A percentile compares a stretch with the other conserved stretches of the same genome.
Evolutionary conservation across 108 stramenopile genomes (phyloP).

Genomic region (Cyclotella cryptica): DNA sequence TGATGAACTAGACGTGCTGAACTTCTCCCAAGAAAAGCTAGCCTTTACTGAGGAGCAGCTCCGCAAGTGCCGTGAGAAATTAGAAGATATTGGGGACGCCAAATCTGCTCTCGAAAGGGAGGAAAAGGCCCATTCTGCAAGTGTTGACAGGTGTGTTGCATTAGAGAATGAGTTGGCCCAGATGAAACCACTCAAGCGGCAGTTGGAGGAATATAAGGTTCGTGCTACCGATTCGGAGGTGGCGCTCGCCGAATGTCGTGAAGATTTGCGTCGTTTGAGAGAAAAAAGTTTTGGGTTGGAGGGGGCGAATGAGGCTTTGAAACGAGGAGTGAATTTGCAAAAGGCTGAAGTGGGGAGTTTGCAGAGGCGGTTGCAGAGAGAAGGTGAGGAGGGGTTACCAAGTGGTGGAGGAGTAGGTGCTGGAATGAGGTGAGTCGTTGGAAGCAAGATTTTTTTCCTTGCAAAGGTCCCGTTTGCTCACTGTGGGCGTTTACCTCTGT

Average conservation of each 20-base stretch:
- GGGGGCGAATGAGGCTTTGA: constrained; percentile 55
- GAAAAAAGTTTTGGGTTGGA: constrained; percentile 53
- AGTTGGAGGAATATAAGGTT: constrained; percentile 81
- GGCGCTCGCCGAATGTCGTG: constrained; percentile 70
- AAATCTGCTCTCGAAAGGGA: constrained; percentile 76
- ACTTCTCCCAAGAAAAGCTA: constrained; percentile 64
- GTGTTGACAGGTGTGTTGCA: constrained; percentile 77
- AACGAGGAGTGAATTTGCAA: constrained; percentile 53
- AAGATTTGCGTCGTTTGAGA: constrained; percentile 51
- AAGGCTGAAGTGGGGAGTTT: constrained; percentile 68
- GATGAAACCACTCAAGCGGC: constrained; percentile 71
- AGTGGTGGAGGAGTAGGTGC: constrained; percentile 63
- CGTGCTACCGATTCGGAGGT: constrained; percentile 81
- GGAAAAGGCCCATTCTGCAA: constrained; percentile 77
- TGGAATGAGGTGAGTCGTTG: constrained; percentile 61
- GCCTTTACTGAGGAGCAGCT: constrained; percentile 67
- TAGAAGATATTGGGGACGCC: constrained; percentile 70
- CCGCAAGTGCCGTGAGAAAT: constrained; percentile 67
- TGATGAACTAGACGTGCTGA: constrained; percentile 82
- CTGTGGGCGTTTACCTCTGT: not conserved
- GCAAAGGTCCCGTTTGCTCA: not conserved
- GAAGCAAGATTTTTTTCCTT: not conserved
- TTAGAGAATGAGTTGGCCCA: constrained; percentile 73
- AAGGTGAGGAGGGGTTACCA: constrained; percentile 32
- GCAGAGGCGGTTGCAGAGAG: constrained; percentile 58